Base-by-base conservation (phyloP, 2,329 filamentous ascomycete species). In the Claviceps pazoutovae region DNA sequence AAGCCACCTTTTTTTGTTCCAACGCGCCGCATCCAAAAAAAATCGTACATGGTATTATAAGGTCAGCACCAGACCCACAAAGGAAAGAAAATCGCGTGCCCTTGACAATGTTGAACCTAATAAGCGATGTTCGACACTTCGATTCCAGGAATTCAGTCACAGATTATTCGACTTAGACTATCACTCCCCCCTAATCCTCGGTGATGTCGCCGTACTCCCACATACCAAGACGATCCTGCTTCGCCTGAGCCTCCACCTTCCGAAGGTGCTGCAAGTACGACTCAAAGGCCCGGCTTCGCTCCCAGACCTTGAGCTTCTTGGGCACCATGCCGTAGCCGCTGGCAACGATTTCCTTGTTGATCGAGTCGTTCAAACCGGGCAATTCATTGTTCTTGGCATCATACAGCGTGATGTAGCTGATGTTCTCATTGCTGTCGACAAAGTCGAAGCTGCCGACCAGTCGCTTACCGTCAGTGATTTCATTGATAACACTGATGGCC, bases 131-230 rank as follows among this genome's bases (percentile, higher is more conserved):
- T 30, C 26, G 26, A 30, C 26, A 30, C 26, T 30, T 30, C 8
- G 8, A 30, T 30, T 2, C 26, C 26, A 30, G 26, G 2, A 30
- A 30, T 34, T 34, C 9, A 34, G 30, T 11, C 30, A 4, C 3
- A 34, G 9, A 34, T 34, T 34, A 34, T 34, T 11, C 30, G 4
- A 21, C 17, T 16, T 21, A 21, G 19, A 14, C 14, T 43, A 11
- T 23, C 19, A 49, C 11, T 7, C 13, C 34, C 36, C 51, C n/a
- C 49, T 81, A 89, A 63, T 95, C 88, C 72, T 95, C 90, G 14
- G 88, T 95, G 63, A 95, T 76, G 67, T 97, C 93, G 59, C 93
- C 93, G 69, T 97, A 98, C 77, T 98, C 93, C 90, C 91, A 98
- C 79, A 95, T 93, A 44, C 93, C 93, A 58, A 82, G 75, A 56